These are phyloP conservation scores for Monosporascus sp. DNA, from an alignment of 2,329 filamentous ascomycete genomes.

Conservation along the genomic window DNA sequence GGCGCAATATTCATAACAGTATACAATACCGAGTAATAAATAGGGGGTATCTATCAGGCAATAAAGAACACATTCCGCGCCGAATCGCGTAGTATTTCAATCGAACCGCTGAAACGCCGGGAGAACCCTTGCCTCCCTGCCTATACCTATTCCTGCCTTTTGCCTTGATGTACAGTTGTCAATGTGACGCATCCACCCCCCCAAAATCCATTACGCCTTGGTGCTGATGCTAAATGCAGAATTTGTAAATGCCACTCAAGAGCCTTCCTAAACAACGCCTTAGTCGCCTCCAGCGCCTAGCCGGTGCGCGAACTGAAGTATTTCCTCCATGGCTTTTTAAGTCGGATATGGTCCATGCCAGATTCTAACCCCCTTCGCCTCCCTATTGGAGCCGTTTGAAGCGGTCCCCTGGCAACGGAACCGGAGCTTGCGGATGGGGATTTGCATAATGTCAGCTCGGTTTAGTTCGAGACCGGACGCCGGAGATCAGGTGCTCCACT, in stretches of 20 bases:
- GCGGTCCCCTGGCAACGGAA: too few species aligned
- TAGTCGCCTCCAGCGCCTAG: neutral
- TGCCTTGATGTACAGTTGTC: neutral
- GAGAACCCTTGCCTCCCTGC: neutral
- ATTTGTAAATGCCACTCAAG: constrained; percentile 8
- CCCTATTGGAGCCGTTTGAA: too few species aligned
- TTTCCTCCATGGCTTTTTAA: neutral
- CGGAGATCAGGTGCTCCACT: too few species aligned
- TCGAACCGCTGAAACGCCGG: neutral
- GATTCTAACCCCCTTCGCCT: neutral
- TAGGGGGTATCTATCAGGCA: neutral
- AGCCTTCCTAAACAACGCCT: neutral
- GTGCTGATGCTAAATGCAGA: neutral
- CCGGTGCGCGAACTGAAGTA: neutral
- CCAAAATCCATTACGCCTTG: neutral
- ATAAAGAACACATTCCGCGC: neutral
- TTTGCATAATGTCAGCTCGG: too few species aligned
- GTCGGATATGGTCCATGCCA: neutral
- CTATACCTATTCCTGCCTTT: neutral
- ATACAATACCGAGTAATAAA: neutral
- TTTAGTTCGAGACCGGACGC: too few species aligned
- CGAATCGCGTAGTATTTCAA: neutral
- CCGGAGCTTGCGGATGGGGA: too few species aligned
- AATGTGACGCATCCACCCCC: neutral
- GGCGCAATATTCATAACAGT: neutral